Percentiles rank a stretch among this genome's conserved stretches.
phyloP scores from a whole-genome alignment of 805 yeast species.

The Cyberlindnera suaveolens region DNA sequence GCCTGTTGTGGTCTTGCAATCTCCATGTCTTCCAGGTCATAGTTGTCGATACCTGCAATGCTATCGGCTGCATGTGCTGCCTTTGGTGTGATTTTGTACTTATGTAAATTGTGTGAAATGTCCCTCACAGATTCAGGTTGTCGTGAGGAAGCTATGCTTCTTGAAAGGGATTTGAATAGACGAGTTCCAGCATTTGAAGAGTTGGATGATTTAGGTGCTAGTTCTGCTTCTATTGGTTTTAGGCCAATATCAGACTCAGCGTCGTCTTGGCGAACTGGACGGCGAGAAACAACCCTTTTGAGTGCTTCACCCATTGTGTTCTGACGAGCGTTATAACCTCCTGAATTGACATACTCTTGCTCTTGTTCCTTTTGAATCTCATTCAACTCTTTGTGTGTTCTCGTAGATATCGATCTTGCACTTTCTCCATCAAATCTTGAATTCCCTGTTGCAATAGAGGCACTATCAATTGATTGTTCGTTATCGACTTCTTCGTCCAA shows the following conservation, averaged over 20 bases:
- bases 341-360: constrained; percentile 20
- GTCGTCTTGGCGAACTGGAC: constrained; percentile 2
- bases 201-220: not conserved
- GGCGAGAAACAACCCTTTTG: constrained; percentile 22
- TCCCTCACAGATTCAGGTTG: constrained; percentile 24
- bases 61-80: constrained; percentile 39
- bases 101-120: constrained; percentile 26
- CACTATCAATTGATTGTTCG: not conserved
- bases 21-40: constrained; percentile 12
- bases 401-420: constrained; percentile 5
- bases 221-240: not conserved
- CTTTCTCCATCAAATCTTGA: not conserved
- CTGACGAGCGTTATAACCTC: constrained; percentile 28
- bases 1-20: not conserved
- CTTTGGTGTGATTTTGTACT: constrained; percentile 33
- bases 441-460: not conserved
- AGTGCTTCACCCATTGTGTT: constrained; percentile 30
- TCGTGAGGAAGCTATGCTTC: constrained; percentile 9
- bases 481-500: constrained; percentile 1
- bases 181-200: constrained; percentile 3
- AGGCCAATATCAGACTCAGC: constrained; percentile 19
- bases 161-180: constrained; percentile 17
- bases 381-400: constrained; percentile 5
- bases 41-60: constrained; percentile 39
- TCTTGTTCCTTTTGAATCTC: constrained; percentile 23